Percentiles rank a stretch among this genome's conserved stretches.
Evolutionary conservation across 352 stramenopile genomes (phyloP).

Genomic region (Phytophthora pseudosyringae): DNA sequence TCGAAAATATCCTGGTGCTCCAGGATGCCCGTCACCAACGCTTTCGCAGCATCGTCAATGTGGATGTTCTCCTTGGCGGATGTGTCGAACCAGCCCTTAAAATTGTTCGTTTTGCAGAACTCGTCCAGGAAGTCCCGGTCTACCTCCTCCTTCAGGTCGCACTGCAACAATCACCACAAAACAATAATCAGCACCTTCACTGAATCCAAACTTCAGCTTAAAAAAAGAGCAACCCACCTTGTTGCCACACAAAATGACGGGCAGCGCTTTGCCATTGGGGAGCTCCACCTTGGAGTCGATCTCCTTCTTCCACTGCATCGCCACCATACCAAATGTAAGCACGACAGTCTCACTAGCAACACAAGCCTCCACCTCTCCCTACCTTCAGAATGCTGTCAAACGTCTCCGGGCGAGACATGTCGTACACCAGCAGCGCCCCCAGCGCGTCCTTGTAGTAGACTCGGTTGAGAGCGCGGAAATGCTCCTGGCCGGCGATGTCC

Average conservation of each 20-base stretch:
- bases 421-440: conserved; percentile 92
- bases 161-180: conserved; percentile 44
- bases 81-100: conserved; percentile 93
- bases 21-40: conserved; percentile 80
- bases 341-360: background rate
- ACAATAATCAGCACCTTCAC: conserved; percentile 4
- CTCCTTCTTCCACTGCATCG: conserved; percentile 93
- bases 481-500: conserved; percentile 95
- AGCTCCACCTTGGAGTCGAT: conserved; percentile 94
- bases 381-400: conserved; percentile 91
- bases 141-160: conserved; percentile 84
- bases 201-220: background rate
- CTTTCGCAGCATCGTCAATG: conserved; percentile 89
- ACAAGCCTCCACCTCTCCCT: background rate
- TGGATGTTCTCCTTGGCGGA: conserved; percentile 94
- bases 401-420: conserved; percentile 91
- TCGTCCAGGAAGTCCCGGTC: conserved; percentile 82
- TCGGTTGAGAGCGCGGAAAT: conserved; percentile 93
- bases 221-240: conserved; percentile 61
- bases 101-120: conserved; percentile 92
- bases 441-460: conserved; percentile 95
- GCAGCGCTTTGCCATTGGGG: conserved; percentile 90
- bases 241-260: conserved; percentile 93
- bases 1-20: conserved; percentile 90
- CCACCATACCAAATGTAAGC: background rate